phyloP scores from a whole-genome alignment of 225 moss, liverwort and hornwort genomes.

The Physcomitrium patens region DNA sequence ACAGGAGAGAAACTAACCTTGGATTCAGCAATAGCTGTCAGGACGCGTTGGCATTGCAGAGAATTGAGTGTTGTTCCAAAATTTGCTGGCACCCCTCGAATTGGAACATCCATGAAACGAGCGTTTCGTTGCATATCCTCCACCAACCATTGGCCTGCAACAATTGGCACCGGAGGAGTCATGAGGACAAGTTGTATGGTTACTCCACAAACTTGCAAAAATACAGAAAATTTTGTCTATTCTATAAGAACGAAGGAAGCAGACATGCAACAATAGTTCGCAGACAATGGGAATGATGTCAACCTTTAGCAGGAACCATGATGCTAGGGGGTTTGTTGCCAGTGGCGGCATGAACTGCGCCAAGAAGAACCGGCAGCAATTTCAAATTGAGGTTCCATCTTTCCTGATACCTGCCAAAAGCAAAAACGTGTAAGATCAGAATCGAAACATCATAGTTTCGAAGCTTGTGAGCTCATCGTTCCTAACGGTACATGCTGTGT shows the following conservation, averaged over 20 bases:
- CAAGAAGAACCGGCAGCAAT: constrained; percentile 65
- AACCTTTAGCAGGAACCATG: constrained; percentile 57
- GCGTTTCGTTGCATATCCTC: constrained; percentile 54
- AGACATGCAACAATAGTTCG: neutral
- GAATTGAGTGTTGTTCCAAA: constrained; percentile 55
- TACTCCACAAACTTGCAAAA: neutral
- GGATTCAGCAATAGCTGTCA: constrained; percentile 76
- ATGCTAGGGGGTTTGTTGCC: constrained; percentile 64
- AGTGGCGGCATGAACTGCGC: constrained; percentile 61
- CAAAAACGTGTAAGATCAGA: neutral
- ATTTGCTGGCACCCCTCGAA: constrained; percentile 45
- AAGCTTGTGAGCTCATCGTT: constrained; percentile 2
- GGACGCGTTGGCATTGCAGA: constrained; percentile 54
- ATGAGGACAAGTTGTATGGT: neutral
- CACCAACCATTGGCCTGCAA: constrained; percentile 54
- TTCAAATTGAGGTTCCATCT: constrained; percentile 69
- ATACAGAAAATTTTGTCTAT: neutral
- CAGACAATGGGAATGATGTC: neutral
- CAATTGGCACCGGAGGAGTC: neutral
- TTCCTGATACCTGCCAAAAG: constrained; percentile 58
- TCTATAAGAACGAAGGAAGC: neutral
- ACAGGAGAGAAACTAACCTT: constrained; percentile 43
- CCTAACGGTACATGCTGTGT: neutral
- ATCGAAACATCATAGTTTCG: neutral
- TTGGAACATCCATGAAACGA: constrained; percentile 62